Conservation (phyloP, 352 stramenopile genomes). For the Pythium dissimile region DNA sequence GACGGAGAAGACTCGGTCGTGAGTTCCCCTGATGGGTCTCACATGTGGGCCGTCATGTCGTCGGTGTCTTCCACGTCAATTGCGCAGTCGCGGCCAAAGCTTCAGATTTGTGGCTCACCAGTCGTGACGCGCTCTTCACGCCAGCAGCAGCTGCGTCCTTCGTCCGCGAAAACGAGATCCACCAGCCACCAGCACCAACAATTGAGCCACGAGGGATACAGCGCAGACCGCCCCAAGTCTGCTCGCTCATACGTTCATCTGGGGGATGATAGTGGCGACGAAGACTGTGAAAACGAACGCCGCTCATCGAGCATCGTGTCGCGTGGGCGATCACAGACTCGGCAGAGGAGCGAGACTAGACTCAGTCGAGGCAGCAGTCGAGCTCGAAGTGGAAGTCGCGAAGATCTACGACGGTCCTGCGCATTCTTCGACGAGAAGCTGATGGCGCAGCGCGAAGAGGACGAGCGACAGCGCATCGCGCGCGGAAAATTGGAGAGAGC, state of each 20-base stretch:
- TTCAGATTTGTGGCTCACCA: slow-evolving; percentile 20
- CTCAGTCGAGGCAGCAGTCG: slow-evolving; percentile 8
- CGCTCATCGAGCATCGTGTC: neutral
- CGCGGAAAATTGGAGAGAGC: slow-evolving; percentile 37
- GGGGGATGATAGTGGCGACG: neutral
- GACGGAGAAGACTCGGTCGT: neutral
- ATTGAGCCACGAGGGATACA: no score
- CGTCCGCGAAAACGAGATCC: no score
- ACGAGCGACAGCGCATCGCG: slow-evolving; percentile 11
- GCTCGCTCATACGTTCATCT: no score
- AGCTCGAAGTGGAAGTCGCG: slow-evolving; percentile 18
- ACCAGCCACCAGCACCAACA: no score
- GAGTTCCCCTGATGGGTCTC: neutral
- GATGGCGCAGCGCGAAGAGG: slow-evolving; percentile 32
- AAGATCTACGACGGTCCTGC: slow-evolving; percentile 33
- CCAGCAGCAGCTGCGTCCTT: neutral
- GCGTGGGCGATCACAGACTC: neutral
- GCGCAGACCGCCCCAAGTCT: no score
- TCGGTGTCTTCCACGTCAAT: neutral
- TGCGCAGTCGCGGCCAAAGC: neutral
- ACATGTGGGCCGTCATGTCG: neutral
- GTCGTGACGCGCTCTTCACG: no score
- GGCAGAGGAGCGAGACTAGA: no score
- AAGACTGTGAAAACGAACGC: neutral
- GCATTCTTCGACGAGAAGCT: slow-evolving; percentile 68